Percentiles rank a stretch among this genome's conserved stretches.
phyloP scores from a whole-genome alignment of 768 basidiomycete species.

The Panaeolus papilionaceus region DNA sequence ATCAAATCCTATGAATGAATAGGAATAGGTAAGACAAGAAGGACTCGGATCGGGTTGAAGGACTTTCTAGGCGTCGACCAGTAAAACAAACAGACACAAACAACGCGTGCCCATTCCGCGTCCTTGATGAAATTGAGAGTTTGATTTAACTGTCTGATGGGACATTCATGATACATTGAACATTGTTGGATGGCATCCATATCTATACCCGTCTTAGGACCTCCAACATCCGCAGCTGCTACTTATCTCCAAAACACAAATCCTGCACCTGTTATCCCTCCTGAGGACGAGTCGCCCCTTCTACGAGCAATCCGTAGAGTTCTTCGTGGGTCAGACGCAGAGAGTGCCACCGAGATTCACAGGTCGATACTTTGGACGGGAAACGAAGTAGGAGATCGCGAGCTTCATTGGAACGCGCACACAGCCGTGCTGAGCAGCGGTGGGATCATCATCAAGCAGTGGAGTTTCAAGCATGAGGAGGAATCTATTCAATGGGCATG shows the following conservation, averaged over 20 bases:
- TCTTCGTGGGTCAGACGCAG: conserved; percentile 59
- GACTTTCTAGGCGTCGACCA: background rate
- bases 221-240: conserved; percentile 49
- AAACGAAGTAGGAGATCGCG: conserved; percentile 54
- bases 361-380: conserved; percentile 46
- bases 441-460: conserved; percentile 72
- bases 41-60: background rate
- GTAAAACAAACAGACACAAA: background rate
- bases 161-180: conserved; percentile 10
- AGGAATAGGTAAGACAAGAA: no score
- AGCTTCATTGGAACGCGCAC: conserved; percentile 73
- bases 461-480: conserved; percentile 75
- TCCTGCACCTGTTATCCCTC: conserved; percentile 26
- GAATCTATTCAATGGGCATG: conserved; percentile 83
- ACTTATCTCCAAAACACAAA: conserved; percentile 42
- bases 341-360: conserved; percentile 46
- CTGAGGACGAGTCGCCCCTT: conserved; percentile 44
- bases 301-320: conserved; percentile 65
- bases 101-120: conserved; percentile 14
- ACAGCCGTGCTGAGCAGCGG: conserved; percentile 70
- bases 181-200: conserved; percentile 34
- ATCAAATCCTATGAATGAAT: no score
- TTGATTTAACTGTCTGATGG: background rate
- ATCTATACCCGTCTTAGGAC: conserved; percentile 48
- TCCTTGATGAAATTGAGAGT: background rate